Evolutionary conservation across 2,329 filamentous ascomycete species (phyloP), one percentile per base, ranked within the genome.

Genomic region (Paraconiothyrium brasiliense): DNA sequence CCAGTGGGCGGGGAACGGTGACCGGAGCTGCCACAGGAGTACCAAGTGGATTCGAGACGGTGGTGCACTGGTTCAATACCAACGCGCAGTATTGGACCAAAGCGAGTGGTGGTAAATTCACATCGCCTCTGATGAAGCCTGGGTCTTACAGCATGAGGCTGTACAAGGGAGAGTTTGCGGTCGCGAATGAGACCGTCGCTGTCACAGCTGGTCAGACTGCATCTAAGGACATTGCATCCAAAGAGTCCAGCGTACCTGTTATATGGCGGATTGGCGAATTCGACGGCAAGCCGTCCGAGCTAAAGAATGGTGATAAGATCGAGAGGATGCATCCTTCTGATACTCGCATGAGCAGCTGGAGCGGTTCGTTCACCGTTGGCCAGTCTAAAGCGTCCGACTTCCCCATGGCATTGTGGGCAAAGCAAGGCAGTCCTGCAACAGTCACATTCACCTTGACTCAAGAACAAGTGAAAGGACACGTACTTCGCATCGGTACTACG

Each of bases 1-100:
- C 54, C 14, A 69, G 59, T 55, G 64, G 58, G 20, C 66, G 69
- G 11, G 69, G 69, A 8, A 62, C 61, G 3, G 64, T 70, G 9
- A 60, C 66, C 24, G 69, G 69, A 6, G 65, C 46, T 27, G 63
- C 67, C 7, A 61, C 63, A 9, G 67, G 69, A 22, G 66, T 71
- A 3, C 61, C 66, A 6, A 58, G 34, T 14, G 41, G 60, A 1
- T 70, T 70, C 46, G 69, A 71, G 48, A 66, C 66, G 1, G 67
- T 71, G 3, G 79, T 90, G 1, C 87, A 90, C 74, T 90, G 87
- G 87, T 76, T 84, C 75, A 90, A 90, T 75, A 73, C 69, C 9
- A 79, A 80, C 2, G 85, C 86, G 1, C 88, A 90, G 71, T 90
- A 89, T 79, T 90, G 88, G 88, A 67, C 69, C 2, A 71, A 70